Conservation (phyloP, 1,139 yeast genomes). For the Taphrina flavorubra region DNA sequence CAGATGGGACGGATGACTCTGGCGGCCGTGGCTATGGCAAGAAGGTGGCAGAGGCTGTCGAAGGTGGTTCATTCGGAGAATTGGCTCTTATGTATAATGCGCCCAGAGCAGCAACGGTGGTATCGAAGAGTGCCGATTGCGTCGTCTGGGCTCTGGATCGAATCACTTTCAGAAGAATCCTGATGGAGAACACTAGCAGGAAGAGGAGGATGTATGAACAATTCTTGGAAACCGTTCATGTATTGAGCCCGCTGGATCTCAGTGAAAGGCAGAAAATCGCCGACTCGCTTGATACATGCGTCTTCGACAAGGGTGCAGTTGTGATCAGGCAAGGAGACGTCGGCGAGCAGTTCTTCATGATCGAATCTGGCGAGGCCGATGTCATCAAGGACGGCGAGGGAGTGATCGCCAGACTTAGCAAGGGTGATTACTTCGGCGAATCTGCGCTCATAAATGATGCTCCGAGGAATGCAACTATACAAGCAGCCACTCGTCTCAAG, state of each 20-base stretch:
- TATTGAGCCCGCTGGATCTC: conserved; percentile 69
- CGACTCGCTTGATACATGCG: conserved; percentile 85
- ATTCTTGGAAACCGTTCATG: conserved; percentile 84
- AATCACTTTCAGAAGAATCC: conserved; percentile 86
- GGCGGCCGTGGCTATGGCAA: conserved; percentile 53
- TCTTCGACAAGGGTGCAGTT: conserved; percentile 70
- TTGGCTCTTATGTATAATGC: conserved; percentile 96
- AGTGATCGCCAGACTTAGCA: conserved; percentile 63
- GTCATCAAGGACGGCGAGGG: conserved; percentile 69
- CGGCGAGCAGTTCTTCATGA: conserved; percentile 89
- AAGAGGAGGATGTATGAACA: conserved; percentile 90
- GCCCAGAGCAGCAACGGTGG: conserved; percentile 96
- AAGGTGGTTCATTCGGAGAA: conserved; percentile 94
- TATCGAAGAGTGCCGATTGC: conserved; percentile 59
- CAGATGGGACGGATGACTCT: conserved; percentile 22
- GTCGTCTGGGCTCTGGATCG: conserved; percentile 93
- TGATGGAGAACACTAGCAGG: conserved; percentile 86
- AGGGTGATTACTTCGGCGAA: conserved; percentile 97
- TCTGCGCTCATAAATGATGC: conserved; percentile 87
- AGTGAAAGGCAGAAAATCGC: conserved; percentile 92
- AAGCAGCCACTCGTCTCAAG: conserved; percentile 73
- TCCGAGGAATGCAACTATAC: conserved; percentile 94
- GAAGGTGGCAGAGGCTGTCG: conserved; percentile 73
- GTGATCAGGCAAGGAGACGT: conserved; percentile 87
- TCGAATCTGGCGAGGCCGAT: conserved; percentile 84